A percentile compares a stretch with the other conserved stretches of the same genome.
Conservation (phyloP, 2,329 filamentous ascomycete species). For the Eutypella sp. region DNA sequence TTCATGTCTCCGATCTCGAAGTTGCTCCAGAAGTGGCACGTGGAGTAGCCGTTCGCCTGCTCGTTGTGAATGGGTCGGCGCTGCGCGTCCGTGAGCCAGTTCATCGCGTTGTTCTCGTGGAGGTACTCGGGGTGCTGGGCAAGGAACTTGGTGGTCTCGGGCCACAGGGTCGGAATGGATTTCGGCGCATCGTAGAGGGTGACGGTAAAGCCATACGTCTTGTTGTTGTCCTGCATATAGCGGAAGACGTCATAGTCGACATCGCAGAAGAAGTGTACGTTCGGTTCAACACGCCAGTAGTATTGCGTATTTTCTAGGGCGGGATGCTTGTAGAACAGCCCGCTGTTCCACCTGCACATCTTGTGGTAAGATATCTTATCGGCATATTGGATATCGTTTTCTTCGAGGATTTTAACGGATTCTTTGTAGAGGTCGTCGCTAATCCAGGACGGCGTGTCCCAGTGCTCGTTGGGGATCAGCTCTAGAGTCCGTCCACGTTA, state of each 20-base stretch:
- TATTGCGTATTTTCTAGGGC: conserved; percentile 77
- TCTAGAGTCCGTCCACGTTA: conserved; percentile 53
- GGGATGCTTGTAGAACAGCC: conserved; percentile 95
- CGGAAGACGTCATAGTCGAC: conserved; percentile 98
- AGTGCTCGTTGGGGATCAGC: conserved; percentile 89
- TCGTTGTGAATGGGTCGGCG: conserved; percentile 74
- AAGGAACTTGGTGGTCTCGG: conserved; percentile 89
- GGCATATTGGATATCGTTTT: conserved; percentile 87
- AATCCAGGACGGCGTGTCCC: conserved; percentile 90
- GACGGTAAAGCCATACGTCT: conserved; percentile 98
- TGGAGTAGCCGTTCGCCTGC: conserved; percentile 88
- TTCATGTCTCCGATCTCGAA: conserved; percentile 93
- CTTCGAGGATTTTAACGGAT: conserved; percentile 75
- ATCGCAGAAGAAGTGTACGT: conserved; percentile 98
- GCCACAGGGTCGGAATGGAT: conserved; percentile 85
- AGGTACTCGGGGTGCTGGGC: conserved; percentile 77
- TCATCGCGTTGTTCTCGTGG: conserved; percentile 77
- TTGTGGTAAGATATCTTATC: conserved; percentile 89
- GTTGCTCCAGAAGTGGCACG: conserved; percentile 99
- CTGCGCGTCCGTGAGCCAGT: conserved; percentile 77
- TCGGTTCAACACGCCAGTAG: conserved; percentile 98
- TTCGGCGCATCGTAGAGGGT: conserved; percentile 90
- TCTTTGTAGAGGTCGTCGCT: conserved; percentile 80
- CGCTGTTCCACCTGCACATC: conserved; percentile 99
- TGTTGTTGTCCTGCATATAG: conserved; percentile 97